phyloP scores from a whole-genome alignment of 2,329 filamentous ascomycete species.

The Neopestalotiopsis rosae region DNA sequence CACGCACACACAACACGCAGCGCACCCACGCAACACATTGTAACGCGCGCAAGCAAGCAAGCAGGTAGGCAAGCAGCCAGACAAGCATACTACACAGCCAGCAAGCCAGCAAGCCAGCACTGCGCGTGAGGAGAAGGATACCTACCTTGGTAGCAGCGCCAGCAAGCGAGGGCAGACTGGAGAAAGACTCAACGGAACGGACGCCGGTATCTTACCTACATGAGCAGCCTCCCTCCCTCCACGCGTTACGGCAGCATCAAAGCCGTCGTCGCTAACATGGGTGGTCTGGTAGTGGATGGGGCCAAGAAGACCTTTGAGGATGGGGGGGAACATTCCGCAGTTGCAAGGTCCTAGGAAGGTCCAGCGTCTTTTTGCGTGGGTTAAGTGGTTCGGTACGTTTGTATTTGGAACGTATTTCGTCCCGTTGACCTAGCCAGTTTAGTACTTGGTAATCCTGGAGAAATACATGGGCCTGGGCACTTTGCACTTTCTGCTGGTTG shows the following conservation, averaged over 20 bases:
- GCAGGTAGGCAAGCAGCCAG: not conserved
- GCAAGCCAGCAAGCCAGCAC: not conserved
- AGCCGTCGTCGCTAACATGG: not conserved
- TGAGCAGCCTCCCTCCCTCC: not conserved
- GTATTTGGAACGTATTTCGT: conserved; percentile 10
- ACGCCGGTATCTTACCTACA: conserved; percentile 1
- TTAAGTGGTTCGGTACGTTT: conserved; percentile 12
- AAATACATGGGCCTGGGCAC: not conserved
- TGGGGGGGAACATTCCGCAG: conserved; percentile 6
- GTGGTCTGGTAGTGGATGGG: not conserved
- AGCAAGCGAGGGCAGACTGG: not conserved
- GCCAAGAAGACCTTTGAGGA: conserved; percentile 1
- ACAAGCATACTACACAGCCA: not conserved
- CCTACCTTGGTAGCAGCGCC: not conserved
- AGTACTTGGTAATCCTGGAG: conserved; percentile 11
- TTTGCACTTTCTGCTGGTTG: not conserved
- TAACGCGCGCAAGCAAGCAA: not conserved
- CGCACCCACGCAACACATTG: not conserved
- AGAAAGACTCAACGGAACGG: not conserved
- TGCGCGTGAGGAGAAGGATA: not conserved
- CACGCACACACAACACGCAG: conserved; percentile 1
- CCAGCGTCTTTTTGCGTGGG: not conserved
- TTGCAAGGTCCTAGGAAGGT: conserved; percentile 3
- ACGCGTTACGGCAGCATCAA: not conserved
- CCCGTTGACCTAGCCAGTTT: conserved; percentile 6